A percentile compares a stretch with the other conserved stretches of the same genome.
Conservation (phyloP, 139 green algal genomes). For the Tetradesmus lagerheimii region DNA sequence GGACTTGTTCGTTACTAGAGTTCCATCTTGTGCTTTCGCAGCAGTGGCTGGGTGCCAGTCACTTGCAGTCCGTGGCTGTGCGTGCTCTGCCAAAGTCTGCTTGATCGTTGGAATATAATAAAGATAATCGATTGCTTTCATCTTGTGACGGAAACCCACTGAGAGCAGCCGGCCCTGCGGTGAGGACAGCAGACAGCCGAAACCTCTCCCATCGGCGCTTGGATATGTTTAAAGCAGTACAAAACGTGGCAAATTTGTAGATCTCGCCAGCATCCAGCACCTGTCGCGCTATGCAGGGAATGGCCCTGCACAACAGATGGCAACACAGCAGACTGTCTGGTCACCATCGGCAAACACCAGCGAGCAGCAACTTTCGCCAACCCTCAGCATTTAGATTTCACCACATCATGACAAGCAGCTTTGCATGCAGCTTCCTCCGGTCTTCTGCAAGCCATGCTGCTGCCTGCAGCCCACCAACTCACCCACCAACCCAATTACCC, state of each 20-base stretch:
- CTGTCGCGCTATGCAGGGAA: not conserved
- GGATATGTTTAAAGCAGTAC: not conserved
- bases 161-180: not conserved
- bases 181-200: not conserved
- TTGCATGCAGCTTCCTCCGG: not conserved
- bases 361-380: not conserved
- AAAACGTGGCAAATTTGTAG: not conserved
- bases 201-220: not conserved
- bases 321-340: not conserved
- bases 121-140: not conserved
- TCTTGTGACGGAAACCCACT: not conserved
- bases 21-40: not conserved
- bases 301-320: not conserved
- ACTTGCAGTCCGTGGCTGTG: not conserved
- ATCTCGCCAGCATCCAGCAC: not conserved
- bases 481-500: not conserved
- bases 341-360: not conserved
- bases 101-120: not conserved
- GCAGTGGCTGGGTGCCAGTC: not conserved
- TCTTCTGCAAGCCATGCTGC: not conserved
- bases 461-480: not conserved
- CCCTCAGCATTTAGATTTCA: not conserved
- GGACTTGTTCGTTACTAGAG: too few relatives aligned
- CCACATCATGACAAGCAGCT: not conserved
- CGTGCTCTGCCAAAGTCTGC: not conserved